These are phyloP conservation scores for Collybia sordida DNA, from an alignment of 768 basidiomycete genomes.

Conservation along the genomic window DNA sequence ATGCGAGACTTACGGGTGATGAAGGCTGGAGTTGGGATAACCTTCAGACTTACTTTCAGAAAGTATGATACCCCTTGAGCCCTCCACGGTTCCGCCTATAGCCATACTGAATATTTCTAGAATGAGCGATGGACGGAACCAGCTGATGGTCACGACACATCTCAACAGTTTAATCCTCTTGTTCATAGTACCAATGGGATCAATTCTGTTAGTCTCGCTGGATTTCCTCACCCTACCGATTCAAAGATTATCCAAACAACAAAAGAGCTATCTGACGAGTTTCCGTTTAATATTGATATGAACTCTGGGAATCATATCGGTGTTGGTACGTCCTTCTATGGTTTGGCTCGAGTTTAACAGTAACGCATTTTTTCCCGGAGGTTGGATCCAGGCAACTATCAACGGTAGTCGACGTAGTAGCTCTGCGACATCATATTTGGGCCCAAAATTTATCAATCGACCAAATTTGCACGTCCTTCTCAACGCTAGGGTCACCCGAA, in stretches of 20 bases:
- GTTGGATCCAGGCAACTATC: slow-evolving; percentile 26
- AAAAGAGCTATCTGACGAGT: slow-evolving; percentile 20
- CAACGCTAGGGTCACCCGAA: slow-evolving; percentile 20
- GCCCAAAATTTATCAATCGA: slow-evolving; percentile 15
- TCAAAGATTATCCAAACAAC: slow-evolving; percentile 26
- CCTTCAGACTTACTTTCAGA: slow-evolving; percentile 24
- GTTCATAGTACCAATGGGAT: slow-evolving; percentile 29
- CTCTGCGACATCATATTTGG: slow-evolving; percentile 31
- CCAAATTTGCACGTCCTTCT: slow-evolving; percentile 29
- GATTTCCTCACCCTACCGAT: slow-evolving; percentile 26
- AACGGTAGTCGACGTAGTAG: slow-evolving; percentile 25
- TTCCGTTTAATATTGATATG: slow-evolving; percentile 22
- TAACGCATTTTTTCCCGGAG: slow-evolving; percentile 8
- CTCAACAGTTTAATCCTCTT: slow-evolving; percentile 27
- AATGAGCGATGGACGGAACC: slow-evolving; percentile 30
- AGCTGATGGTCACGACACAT: slow-evolving; percentile 31
- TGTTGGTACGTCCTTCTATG: slow-evolving; percentile 16
- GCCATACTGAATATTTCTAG: slow-evolving; percentile 14
- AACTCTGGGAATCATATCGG: slow-evolving; percentile 25
- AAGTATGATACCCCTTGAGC: slow-evolving; percentile 12
- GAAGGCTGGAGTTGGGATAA: slow-evolving; percentile 30
- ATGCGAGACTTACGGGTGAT: slow-evolving; percentile 24
- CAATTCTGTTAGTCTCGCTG: slow-evolving; percentile 27
- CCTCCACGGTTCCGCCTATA: not conserved
- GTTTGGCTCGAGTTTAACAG: not conserved